Base-by-base conservation (phyloP, 2,329 filamentous ascomycete species). In the Colletotrichum sp. region DNA sequence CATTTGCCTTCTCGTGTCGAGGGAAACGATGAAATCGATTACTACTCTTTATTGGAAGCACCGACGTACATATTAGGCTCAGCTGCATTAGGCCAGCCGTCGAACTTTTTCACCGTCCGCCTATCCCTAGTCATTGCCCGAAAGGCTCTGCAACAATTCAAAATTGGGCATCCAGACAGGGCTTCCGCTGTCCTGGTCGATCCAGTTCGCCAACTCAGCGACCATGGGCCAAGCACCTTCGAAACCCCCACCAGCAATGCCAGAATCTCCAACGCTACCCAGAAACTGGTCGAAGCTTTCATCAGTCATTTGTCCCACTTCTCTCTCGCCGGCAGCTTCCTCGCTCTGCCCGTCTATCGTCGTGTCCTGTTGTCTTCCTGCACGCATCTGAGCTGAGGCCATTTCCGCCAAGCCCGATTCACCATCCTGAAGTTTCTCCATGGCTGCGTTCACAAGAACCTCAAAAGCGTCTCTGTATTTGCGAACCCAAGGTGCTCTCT, bases 391-490 rank as follows among this genome's bases (percentile, higher is more conserved):
- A 18, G 68, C 72, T 28, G 72, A 75, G 4, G 72, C 72, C 72
- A 75, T 75, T 10, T 75, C 72, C 8, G 68, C 72, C 6, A 75
- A 68, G 5, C 72, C 49, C 15, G 52, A 36, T 15, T 75, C 67
- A 3, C 52, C 68, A 7, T 75, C 67, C 10, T 75, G 72, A 10
- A 76, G 70, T 49, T 73, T 76, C 12, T 76, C 74, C 74, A 76
- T 73, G 5, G 74, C 74, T 13, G 87, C 86, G 64, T 86, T 86
- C 30, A 88, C 86, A 4, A 89, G 83, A 3, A 87, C 72, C 71
- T 88, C 87, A 69, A 88, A 89, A 5, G 87, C 85, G 55, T 89
- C 87, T 8, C 87, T 84, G 80, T 88, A 88, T 76, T 85, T 85
- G 70, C 85, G 86, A 5, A 89, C 87, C 85, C 87, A 88, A 1